These are phyloP conservation scores for Nicotiana otophora DNA, from an alignment of 257 asterid genomes.

Conservation along the genomic window DNA sequence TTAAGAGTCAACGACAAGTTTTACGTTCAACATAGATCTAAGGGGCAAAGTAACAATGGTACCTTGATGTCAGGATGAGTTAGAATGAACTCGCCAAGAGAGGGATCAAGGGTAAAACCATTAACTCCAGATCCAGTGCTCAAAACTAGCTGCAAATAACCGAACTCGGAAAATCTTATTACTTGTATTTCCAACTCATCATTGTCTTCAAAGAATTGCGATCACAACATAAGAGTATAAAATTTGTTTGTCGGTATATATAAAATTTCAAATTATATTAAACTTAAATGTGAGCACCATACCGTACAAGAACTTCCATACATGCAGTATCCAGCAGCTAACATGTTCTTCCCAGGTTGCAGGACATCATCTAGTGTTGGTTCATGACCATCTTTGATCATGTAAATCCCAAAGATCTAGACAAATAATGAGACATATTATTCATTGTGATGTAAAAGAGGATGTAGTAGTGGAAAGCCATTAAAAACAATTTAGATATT, in stretches of 20 bases:
- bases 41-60: neutral
- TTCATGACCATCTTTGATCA: slow-evolving; percentile 48
- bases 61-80: slow-evolving; percentile 96
- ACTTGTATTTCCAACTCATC: neutral
- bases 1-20: neutral
- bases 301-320: slow-evolving; percentile 99
- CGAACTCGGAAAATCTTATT: neutral
- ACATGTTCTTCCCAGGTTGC: slow-evolving; percentile 94
- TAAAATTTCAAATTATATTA: neutral
- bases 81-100: slow-evolving; percentile 97
- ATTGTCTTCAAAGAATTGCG: neutral
- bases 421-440: neutral
- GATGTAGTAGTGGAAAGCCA: neutral
- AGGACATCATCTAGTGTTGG: slow-evolving; percentile 77
- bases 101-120: slow-evolving; percentile 96
- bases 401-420: slow-evolving; percentile 85
- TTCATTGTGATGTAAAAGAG: neutral
- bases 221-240: neutral
- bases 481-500: neutral
- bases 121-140: slow-evolving; percentile 93
- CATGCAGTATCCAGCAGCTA: slow-evolving; percentile 98
- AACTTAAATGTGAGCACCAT: slow-evolving; percentile 8
- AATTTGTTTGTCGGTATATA: neutral
- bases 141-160: slow-evolving; percentile 56
- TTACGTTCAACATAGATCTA: neutral